Conservation (phyloP, 2,329 filamentous ascomycete species). For the Alternaria sp. region DNA sequence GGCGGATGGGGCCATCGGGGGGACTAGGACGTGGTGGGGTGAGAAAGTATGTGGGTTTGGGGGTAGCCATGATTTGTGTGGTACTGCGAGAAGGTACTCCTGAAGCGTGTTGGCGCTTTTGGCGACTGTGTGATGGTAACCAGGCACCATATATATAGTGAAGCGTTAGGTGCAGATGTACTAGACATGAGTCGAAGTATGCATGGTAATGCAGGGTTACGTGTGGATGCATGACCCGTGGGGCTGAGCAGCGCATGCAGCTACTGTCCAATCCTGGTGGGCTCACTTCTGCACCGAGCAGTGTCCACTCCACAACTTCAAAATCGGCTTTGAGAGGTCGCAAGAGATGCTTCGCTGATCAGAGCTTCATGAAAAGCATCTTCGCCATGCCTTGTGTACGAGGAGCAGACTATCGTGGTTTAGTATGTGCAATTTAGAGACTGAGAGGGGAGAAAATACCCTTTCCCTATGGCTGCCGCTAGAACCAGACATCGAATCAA, state of each 20-base stretch:
- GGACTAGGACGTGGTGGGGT: neutral
- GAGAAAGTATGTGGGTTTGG: neutral
- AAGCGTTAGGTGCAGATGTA: neutral
- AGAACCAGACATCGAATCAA: too few species aligned
- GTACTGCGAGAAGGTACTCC: too few species aligned
- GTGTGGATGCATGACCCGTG: neutral
- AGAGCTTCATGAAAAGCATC: neutral
- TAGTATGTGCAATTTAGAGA: too few species aligned
- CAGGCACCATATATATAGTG: neutral
- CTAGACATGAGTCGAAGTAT: neutral
- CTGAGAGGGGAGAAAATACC: too few species aligned
- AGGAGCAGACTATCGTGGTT: too few species aligned
- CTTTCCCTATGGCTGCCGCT: too few species aligned
- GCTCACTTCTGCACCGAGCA: neutral
- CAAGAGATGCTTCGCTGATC: too few species aligned
- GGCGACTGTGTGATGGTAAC: neutral
- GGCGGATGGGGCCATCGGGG: conserved; percentile 8
- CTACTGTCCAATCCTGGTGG: neutral
- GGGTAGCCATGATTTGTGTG: neutral
- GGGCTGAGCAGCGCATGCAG: neutral
- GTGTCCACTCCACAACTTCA: too few species aligned
- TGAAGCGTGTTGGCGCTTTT: too few species aligned
- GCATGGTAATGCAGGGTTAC: neutral
- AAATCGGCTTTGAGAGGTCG: too few species aligned
- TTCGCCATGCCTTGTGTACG: neutral